Evolutionary conservation across 176 grass and related monocot species (phyloP), one percentile per base, ranked within the genome.

Genomic region (Oryza meridionalis): DNA sequence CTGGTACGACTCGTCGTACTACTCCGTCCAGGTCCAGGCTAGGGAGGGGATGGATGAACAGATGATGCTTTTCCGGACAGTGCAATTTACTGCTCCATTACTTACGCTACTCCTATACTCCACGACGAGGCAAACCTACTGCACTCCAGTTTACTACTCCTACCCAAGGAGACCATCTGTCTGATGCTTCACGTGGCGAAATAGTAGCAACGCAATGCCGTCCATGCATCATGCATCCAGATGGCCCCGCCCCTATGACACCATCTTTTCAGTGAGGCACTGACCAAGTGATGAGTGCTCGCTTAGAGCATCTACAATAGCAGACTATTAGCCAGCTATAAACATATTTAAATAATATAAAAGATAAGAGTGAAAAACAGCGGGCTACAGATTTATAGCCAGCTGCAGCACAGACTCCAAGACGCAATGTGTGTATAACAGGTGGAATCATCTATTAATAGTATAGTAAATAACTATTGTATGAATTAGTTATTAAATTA

Each of bases 161-260:
- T 40, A 8, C 38, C 38, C 38, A 40, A 50, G 38, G 82, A 59
- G 86, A 88, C 85, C 85, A 70, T 80, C 21, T 70, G 74, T 83
- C 83, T 79, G 83, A 80, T 44, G 75, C 77, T 84, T 84, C 88
- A 93, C 89, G 67, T 93, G 88, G 68, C 47, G 61, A 26, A 88
- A 82, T 81, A 85, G 87, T 90, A 79, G 24, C 45, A n/a, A 9
- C 21, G 19, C 49, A 73, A 72, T 53, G 27, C 27, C 69, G 49
- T 62, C 81, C 75, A 65, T 75, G 70, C 37, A 38, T 38, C 84
- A 21, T 21, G 55, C 55, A 59, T 21, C 21, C 55, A 61, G 51
- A 55, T 68, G 72, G 72, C 73, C 66, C 50, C 46, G 73, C 11
- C n/a, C 43, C 77, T 73, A 27, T 62, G 79, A 72, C 44, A 33